A percentile compares a stretch with the other conserved stretches of the same genome.
Conservation (phyloP, 139 green algal genomes). For the Chlamydomonas sp. region DNA sequence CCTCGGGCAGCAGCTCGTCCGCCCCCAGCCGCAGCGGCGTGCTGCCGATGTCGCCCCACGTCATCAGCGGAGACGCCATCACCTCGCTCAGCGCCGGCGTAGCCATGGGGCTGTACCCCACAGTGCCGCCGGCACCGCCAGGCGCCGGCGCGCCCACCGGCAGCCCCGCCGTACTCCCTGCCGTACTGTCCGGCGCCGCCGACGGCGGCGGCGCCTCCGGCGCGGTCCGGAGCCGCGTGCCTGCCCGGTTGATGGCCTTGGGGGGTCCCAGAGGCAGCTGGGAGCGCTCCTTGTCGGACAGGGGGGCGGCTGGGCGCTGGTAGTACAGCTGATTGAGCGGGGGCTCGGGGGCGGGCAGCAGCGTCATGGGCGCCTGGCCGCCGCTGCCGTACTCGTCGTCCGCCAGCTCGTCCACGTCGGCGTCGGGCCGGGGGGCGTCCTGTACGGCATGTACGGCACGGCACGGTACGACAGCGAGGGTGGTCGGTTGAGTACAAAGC, state of each 20-base stretch:
- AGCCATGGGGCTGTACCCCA: constrained; percentile 42
- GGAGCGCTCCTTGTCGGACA: constrained; percentile 63
- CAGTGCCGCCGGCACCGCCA: neutral
- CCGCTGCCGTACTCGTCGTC: constrained; percentile 78
- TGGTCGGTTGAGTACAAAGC: no score
- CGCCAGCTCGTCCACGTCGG: constrained; percentile 27
- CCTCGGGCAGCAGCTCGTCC: constrained; percentile 1
- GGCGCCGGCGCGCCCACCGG: constrained; percentile 21
- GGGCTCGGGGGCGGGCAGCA: constrained; percentile 62
- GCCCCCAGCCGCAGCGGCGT: constrained; percentile 79
- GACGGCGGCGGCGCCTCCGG: constrained; percentile 13
- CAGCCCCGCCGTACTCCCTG: neutral
- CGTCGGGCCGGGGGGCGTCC: neutral
- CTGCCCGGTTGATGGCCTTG: constrained; percentile 70
- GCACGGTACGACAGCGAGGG: no score
- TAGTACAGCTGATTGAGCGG: constrained; percentile 84
- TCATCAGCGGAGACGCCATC: constrained; percentile 81
- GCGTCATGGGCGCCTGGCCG: constrained; percentile 69
- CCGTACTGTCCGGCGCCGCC: neutral
- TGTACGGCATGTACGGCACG: no score
- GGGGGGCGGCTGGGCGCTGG: constrained; percentile 52
- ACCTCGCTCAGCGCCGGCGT: constrained; percentile 46
- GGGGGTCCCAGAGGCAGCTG: constrained; percentile 65
- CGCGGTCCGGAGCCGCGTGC: constrained; percentile 60
- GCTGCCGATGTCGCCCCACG: constrained; percentile 86